Base-by-base conservation (phyloP, 1,284 basidiomycete genomes). In the Leccinum pachyderme region DNA sequence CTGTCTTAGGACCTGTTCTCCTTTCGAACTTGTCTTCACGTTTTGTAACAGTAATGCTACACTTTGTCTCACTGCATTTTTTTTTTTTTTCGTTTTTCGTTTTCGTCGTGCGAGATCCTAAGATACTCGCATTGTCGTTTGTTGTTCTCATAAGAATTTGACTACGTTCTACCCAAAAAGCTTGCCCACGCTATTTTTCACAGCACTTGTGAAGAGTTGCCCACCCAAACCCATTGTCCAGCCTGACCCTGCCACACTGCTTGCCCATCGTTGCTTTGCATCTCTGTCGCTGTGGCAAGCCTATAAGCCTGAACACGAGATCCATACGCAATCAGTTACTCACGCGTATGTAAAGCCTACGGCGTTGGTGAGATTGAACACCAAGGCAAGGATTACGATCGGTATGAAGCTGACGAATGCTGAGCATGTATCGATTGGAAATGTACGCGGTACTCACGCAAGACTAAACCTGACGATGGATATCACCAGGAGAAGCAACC, bases 321-420 rank as follows among this genome's bases (percentile, higher is more conserved):
- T 37, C 49, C 25, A 57, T 51, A 49, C 4, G 27, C 24, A 58
- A 64, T 54, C 43, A 28, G 50, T 35, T 35, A 77, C 87, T 66
- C 71, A 89, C 87, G 89, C 93, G 68, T 91, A 95, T 58, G 93
- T 95, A 75, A 95, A 96, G 7, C 94, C 95, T 55, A 97, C 78
- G 24, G 87, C 89, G 64, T 97, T 97, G 32, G 92, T 94, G 53
- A 94, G 68, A 72, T 95, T 95, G 81, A 96, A 95, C 35, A 95
- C 88, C 51, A 95, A 79, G 5, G 93, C 93, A 39, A 96, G 83
- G 47, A 87, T 71, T 51, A 95, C 91, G 61, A 95, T 95, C 13
- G 93, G 93, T 55, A 95, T 77, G 71, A 92, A 94, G 6, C 89
- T 91, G 71, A 46, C 32, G 49, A 35, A 56, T 37, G 54, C 43